phyloP scores from a whole-genome alignment of 2,329 filamentous ascomycete species.

The Penicillium psychrosexuale region DNA sequence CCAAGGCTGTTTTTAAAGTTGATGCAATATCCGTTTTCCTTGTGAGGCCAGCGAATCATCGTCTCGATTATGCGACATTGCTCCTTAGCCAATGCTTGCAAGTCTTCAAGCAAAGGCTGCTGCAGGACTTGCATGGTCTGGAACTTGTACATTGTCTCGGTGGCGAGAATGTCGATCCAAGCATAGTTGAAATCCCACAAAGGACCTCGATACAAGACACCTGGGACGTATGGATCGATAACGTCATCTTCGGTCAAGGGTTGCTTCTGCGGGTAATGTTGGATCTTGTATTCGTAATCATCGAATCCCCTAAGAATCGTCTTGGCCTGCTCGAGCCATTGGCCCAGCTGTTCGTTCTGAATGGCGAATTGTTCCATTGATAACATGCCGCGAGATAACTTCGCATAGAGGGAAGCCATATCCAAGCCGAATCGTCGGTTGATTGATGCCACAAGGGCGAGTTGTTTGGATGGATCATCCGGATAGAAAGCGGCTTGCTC shows the following conservation, averaged over 20 bases:
- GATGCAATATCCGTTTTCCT: conserved; percentile 67
- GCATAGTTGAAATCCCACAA: conserved; percentile 73
- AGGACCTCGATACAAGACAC: conserved; percentile 66
- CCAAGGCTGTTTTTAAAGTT: conserved; percentile 72
- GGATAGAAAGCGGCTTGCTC: conserved; percentile 60
- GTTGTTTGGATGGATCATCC: conserved; percentile 60
- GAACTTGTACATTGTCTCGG: conserved; percentile 75
- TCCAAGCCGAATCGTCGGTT: conserved; percentile 74
- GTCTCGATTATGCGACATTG: conserved; percentile 78
- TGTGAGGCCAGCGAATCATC: conserved; percentile 67
- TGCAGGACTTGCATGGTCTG: conserved; percentile 62
- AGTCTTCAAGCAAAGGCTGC: conserved; percentile 51
- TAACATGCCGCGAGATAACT: conserved; percentile 62
- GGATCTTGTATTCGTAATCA: conserved; percentile 61
- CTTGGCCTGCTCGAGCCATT: conserved; percentile 41
- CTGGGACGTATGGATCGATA: conserved; percentile 68
- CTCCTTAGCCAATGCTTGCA: conserved; percentile 62
- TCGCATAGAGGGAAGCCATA: conserved; percentile 73
- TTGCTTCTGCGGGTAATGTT: conserved; percentile 57
- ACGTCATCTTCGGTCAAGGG: conserved; percentile 61
- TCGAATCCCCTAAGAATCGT: conserved; percentile 61
- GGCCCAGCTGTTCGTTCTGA: conserved; percentile 58
- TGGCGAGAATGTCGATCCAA: conserved; percentile 72
- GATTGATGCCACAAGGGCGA: conserved; percentile 64
- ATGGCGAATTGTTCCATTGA: conserved; percentile 60